Evolutionary conservation across 2,329 filamentous ascomycete species (phyloP), one percentile per base, ranked within the genome.

Genomic region (Colletotrichum spinosum): DNA sequence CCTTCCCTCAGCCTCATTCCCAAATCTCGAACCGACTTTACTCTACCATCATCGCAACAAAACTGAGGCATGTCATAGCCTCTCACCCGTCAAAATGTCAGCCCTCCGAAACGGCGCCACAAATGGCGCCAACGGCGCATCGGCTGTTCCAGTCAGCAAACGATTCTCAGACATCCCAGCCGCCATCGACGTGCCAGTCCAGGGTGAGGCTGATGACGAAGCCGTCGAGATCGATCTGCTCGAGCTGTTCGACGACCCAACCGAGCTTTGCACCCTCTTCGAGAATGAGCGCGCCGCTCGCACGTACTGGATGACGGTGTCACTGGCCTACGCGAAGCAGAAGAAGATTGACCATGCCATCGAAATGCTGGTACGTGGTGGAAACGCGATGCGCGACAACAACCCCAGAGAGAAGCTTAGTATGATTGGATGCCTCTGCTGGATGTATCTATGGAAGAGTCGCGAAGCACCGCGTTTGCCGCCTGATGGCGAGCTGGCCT

Each of bases 231-330:
- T 99, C 73, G 93, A 97, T 75, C 88, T 98, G 58, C 91, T 94
- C 75, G 93, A 95, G 69, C 89, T 97, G 44, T 88, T 94, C 67
- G 96, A 98, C 76, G 96, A 98, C 75, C 93, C 93, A 17, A 97
- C 92, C 51, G 96, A 99, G 81, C 86, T 99, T 6, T 99, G 96
- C 78, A 96, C 93, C 37, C 86, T 99, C 55, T 89, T 99, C 69
- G 95, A 99, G 80, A 97, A 96, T 74, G 97, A 99, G 78, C 90
- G 91, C 73, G 94, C 94, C 13, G 91, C 93, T 42, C 94, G 95
- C 73, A 93, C 90, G 56, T 97, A 97, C 71, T 99, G 97, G 97
- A 95, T 99, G 84, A 95, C 93, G n/a, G 96, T 98, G 70, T 92
- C 97, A 46, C 85, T 98, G 65, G 95, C 95, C 52, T 99, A 99